Base-by-base conservation (phyloP, 345 rosid species). In the Lepidium didymum region DNA sequence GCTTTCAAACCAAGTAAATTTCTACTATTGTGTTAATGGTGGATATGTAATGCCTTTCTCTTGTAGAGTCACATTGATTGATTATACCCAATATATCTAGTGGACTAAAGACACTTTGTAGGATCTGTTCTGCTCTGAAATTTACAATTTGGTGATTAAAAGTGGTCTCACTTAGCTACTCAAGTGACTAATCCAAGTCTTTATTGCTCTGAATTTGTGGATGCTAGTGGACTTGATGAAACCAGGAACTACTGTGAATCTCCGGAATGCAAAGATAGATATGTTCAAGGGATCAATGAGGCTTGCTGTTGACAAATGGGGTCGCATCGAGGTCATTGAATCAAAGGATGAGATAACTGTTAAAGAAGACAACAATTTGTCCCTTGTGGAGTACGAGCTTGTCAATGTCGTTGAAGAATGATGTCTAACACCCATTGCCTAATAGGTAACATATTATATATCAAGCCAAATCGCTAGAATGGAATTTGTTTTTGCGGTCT, bases 251-350 rank as follows among this genome's bases (percentile, higher is more conserved):
- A 79, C 82, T 49, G 80, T 83, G 40, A 83, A 62, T 52, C 70
- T 83, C 34, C 78, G 85, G 3, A 83, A 83, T 27, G 85, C 85
- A 5, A 83, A 83, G 80, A 81, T 83, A 8, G 87, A 81, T 40
- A 81, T 81, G 87, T 83, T 81, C 51, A 83, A 79, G 55, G 83
- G 85, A 46, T 79, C 84, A 0, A 79, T 83, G 85, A 81, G 87
- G 74, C 64, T 81, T 50, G 87, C 85, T 42, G 85, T 83, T 40
- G 87, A 83, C 78, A 83, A 79, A 79, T 84, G 85, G 85, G 87
- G 87, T 44, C 84, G 78, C 18, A 40, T 79, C 2, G 84, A 84
- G 50, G 81, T 60, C 44, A 68, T 67, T 6, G 79, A 81, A 33
- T 82, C 84, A 2, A 27, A 27, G 0, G 77, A 62, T 12, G 68